Percentiles rank a stretch among this genome's conserved stretches.
phyloP scores from a whole-genome alignment of 148 eudicot species.

The Arbutus unedo region DNA sequence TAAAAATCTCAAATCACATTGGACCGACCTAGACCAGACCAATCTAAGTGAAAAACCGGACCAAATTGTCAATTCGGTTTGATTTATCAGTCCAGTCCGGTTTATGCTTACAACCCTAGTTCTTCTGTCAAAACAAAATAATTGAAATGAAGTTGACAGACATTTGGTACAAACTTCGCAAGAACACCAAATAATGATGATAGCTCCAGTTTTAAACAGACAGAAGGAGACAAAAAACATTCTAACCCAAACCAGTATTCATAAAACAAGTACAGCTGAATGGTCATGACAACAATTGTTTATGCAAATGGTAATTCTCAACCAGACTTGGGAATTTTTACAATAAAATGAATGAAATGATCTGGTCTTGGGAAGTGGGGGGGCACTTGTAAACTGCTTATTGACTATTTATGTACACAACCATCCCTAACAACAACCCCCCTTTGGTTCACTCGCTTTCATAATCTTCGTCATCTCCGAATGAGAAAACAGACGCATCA shows the following conservation, averaged over 20 bases:
- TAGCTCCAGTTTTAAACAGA: neutral
- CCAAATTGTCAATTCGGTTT: too few species aligned
- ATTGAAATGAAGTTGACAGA: too few species aligned
- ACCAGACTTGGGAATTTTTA: slow-evolving; percentile 5
- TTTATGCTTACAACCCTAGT: too few species aligned
- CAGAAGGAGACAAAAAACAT: neutral
- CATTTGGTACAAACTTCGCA: neutral
- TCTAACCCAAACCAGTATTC: neutral
- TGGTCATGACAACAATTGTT: slow-evolving; percentile 1
- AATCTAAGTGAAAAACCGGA: too few species aligned
- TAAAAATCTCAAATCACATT: too few species aligned
- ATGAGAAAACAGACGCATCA: slow-evolving; percentile 93
- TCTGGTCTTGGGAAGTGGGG: slow-evolving; percentile 9
- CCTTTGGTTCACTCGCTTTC: slow-evolving; percentile 60
- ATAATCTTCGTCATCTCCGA: slow-evolving; percentile 94
- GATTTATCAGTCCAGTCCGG: too few species aligned
- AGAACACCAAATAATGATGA: neutral
- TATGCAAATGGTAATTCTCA: neutral
- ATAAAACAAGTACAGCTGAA: neutral
- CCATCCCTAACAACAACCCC: slow-evolving; percentile 7
- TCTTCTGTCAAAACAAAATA: neutral
- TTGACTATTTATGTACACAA: slow-evolving; percentile 43
- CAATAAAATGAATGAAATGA: slow-evolving; percentile 20
- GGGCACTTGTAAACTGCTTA: slow-evolving; percentile 10
- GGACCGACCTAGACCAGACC: too few species aligned